These are phyloP conservation scores for slime mould (Dictyostelium discoideum) DNA, from an alignment of 78 protist species.

Conservation along the genomic window DNA sequence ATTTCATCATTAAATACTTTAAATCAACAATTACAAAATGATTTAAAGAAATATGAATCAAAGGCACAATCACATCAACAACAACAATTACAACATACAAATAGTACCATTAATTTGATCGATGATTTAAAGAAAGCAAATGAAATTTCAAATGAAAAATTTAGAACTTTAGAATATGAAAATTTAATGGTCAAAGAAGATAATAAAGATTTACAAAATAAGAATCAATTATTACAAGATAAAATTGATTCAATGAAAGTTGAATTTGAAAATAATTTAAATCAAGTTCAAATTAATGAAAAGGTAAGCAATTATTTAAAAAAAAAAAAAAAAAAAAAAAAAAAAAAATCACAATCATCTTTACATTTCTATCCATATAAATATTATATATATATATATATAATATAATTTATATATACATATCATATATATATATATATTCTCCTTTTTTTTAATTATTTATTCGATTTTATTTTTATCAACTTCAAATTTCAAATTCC, in stretches of 20 bases:
- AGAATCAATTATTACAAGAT: background rate
- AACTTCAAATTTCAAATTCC: background rate
- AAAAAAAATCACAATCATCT: background rate
- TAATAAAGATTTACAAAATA: conserved; percentile 7
- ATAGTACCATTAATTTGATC: background rate
- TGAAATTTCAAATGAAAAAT: conserved; percentile 35
- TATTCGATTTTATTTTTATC: background rate
- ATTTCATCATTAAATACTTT: conserved; percentile 18
- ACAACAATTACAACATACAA: too few species aligned
- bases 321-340: background rate
- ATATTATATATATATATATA: background rate
- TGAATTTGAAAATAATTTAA: conserved; percentile 44
- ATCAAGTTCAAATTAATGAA: conserved; percentile 30
- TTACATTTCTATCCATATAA: background rate
- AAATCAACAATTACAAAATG: conserved; percentile 38
- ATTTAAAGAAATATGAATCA: conserved; percentile 23
- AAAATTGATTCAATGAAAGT: conserved; percentile 23
- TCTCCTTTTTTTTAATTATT: background rate
- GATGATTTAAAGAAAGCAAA: conserved; percentile 51
- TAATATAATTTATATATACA: background rate
- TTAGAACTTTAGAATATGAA: conserved; percentile 37
- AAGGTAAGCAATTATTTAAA: conserved; percentile 1
- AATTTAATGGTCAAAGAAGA: background rate
- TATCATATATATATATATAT: background rate
- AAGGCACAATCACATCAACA: background rate